Conservation (phyloP, 2,329 filamentous ascomycete genomes). For the Fonsecaea pedrosoi region DNA sequence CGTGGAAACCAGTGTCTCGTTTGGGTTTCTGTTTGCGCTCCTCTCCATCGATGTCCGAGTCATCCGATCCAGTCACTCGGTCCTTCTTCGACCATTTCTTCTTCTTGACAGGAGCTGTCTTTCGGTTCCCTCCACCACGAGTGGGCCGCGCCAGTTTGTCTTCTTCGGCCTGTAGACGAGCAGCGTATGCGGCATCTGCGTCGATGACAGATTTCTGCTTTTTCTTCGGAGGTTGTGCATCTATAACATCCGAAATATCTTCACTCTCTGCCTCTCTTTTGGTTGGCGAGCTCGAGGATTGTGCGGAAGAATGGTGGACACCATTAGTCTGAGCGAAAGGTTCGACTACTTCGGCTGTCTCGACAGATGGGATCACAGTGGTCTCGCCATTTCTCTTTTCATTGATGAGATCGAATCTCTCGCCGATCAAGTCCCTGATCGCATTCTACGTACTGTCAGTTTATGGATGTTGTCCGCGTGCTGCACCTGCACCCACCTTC, state of each 20-base stretch:
- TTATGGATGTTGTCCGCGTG: neutral
- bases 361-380: slow-evolving; percentile 44
- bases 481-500: slow-evolving; percentile 57
- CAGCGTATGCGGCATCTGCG: slow-evolving; percentile 85
- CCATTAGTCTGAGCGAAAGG: slow-evolving; percentile 46
- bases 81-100: slow-evolving; percentile 63
- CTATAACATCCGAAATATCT: slow-evolving; percentile 48
- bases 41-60: slow-evolving; percentile 75
- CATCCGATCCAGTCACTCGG: slow-evolving; percentile 59
- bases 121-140: slow-evolving; percentile 70
- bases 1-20: slow-evolving; percentile 89
- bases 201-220: slow-evolving; percentile 69
- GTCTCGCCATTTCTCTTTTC: slow-evolving; percentile 53
- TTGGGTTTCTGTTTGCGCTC: slow-evolving; percentile 67
- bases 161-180: slow-evolving; percentile 89
- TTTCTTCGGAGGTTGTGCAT: slow-evolving; percentile 64
- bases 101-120: slow-evolving; percentile 68
- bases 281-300: slow-evolving; percentile 46
- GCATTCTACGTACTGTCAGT: slow-evolving; percentile 58
- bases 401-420: slow-evolving; percentile 74
- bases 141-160: slow-evolving; percentile 79
- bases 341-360: slow-evolving; percentile 35
- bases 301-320: slow-evolving; percentile 39
- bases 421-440: slow-evolving; percentile 74
- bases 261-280: slow-evolving; percentile 54